phyloP scores from a whole-genome alignment of 208 protist genomes.

The Trypanosoma boissoni region DNA sequence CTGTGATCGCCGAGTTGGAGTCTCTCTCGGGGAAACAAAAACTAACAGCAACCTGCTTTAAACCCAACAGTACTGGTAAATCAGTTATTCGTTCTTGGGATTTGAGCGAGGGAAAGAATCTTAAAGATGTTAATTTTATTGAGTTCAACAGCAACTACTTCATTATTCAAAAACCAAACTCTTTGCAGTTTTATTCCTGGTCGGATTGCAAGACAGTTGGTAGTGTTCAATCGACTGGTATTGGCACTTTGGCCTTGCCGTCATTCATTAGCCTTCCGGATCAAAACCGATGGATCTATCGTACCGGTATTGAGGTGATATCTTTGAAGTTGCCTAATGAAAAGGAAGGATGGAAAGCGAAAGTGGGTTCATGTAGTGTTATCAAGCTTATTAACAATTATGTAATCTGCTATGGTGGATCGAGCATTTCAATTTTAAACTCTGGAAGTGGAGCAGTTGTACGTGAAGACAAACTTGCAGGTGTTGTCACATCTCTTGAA shows the following conservation, averaged over 20 bases:
- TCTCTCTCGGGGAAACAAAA: neutral
- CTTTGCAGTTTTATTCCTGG: conserved; percentile 15
- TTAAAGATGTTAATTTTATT: neutral
- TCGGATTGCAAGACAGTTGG: conserved; percentile 14
- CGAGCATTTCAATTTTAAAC: conserved; percentile 1
- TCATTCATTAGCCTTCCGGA: conserved; percentile 8
- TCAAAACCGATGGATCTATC: conserved; percentile 11
- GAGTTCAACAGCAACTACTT: conserved; percentile 16
- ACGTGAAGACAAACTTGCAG: conserved; percentile 2
- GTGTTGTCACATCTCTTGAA: neutral
- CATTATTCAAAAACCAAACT: neutral
- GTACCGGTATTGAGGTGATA: neutral
- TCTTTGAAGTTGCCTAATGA: conserved; percentile 7
- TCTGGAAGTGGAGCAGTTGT: neutral
- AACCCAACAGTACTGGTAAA: conserved; percentile 6
- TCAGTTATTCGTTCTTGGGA: conserved; percentile 11
- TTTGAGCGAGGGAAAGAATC: neutral
- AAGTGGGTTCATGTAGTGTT: neutral
- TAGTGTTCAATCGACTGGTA: neutral
- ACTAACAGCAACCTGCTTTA: conserved; percentile 2
- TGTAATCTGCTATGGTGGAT: conserved; percentile 19
- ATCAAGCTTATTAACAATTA: conserved; percentile 2
- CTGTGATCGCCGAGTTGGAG: conserved; percentile 2
- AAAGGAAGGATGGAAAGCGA: conserved; percentile 1
- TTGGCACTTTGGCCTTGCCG: neutral